Evolutionary conservation across 495 filamentous ascomycete genomes (phyloP).

Genomic region (Hypoxylon lienhwacheense): DNA sequence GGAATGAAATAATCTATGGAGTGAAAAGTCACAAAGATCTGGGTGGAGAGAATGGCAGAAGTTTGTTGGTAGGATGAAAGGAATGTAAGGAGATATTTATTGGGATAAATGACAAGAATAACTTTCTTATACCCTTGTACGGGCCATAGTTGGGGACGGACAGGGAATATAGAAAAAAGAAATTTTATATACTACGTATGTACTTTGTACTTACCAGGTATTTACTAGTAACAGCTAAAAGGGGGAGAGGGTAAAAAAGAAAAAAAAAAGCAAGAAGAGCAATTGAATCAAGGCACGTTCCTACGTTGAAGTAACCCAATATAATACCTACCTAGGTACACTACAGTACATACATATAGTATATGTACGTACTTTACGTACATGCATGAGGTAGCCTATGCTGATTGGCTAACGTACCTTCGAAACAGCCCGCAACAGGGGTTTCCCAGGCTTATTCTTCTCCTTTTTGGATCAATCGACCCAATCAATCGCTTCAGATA

Average conservation of each 20-base stretch:
- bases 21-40: conserved; percentile 31
- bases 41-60: conserved; percentile 17
- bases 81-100: conserved; percentile 33
- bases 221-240: too few species aligned
- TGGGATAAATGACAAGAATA: conserved; percentile 10
- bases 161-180: neutral
- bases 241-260: conserved; percentile 11
- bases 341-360: neutral
- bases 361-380: neutral
- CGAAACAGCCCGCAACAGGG: conserved; percentile 23
- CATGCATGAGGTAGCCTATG: neutral
- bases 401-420: conserved; percentile 21
- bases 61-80: conserved; percentile 11
- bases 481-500: conserved; percentile 18
- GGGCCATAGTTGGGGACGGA: conserved; percentile 14
- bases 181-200: too few species aligned
- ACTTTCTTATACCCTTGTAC: conserved; percentile 5
- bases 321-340: neutral
- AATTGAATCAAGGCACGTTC: neutral
- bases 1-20: conserved; percentile 40
- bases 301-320: too few species aligned
- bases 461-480: conserved; percentile 8
- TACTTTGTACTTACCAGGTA: too few species aligned
- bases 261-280: conserved; percentile 3
- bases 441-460: conserved; percentile 11